Base-by-base conservation (phyloP, 1,139 yeast species). In the Wickerhamomyces sp. region DNA sequence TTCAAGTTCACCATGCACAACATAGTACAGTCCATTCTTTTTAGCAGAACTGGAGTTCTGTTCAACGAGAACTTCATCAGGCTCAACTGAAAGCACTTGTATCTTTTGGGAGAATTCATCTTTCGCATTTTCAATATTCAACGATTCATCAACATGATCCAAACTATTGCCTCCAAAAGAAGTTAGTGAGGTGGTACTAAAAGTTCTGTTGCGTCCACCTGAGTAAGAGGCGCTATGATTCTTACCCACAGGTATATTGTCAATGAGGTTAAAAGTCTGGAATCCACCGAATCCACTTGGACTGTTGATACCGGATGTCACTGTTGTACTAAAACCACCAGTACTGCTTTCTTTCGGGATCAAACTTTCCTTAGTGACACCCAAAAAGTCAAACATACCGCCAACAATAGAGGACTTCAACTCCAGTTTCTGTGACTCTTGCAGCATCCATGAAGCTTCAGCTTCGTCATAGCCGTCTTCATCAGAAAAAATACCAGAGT, bases 401-500 rank as follows among this genome's bases (percentile, higher is more conserved):
- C 86, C 95, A 6, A 83, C 74, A 3, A 91, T 60, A 0, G 95
- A 88, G 21, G 72, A 65, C 30, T 88, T 67, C 28, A 86, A 59
- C 2, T 86, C 72, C 0, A 78, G 66, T 32, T 86, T 95, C 45
- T 85, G 93, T 0, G 85, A 78, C 47, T 85, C 95, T 43, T 82
- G 87, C 31, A 78, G 80, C 21, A 74, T 77, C 10, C 79, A 71
- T 40, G 80, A 77, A 24, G 70, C 54, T 4, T 60, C 43, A n/a
- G 62, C 64, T 16, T 57, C 50, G 19, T 51, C 47, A 4, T 13
- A 13, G n/a, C 15, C 64, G n/a, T 57, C 49, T 18, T 51, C 32
- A 16, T 15, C 20, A 16, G 23, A 28, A 6, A 20, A 4, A 12
- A 20, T 6, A 9, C 21, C 15, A 6, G 9, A 15, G 4, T 28